Conservation (phyloP, 202 grass and related monocot species). For the Schoenoplectus triqueter region DNA sequence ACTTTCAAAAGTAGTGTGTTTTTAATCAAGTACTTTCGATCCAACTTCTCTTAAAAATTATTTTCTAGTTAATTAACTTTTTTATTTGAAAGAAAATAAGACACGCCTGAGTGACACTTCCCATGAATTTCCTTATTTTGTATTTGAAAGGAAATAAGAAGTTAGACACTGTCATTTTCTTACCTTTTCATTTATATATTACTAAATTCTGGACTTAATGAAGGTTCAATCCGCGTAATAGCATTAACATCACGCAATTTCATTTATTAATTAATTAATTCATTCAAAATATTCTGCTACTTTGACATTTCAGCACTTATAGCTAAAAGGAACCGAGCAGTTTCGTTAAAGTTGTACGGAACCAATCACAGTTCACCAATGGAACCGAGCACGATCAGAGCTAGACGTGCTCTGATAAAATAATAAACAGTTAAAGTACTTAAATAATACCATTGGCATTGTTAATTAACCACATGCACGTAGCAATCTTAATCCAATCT, state of each 20-base stretch:
- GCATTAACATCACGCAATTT: not conserved
- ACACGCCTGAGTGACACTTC: too few species aligned
- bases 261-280: not conserved
- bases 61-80: too few species aligned
- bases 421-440: not conserved
- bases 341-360: conserved; percentile 19
- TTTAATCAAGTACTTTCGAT: too few species aligned
- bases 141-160: too few species aligned
- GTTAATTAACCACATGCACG: not conserved
- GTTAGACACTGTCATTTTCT: not conserved
- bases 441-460: not conserved
- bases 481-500: conserved; percentile 6
- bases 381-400: not conserved
- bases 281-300: not conserved
- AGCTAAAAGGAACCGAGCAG: not conserved
- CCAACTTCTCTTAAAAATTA: too few species aligned
- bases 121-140: too few species aligned
- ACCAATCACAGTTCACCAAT: not conserved
- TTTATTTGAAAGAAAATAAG: too few species aligned
- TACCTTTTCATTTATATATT: not conserved
- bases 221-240: not conserved
- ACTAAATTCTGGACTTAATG: not conserved
- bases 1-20: too few species aligned
- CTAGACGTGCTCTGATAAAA: not conserved
- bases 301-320: not conserved